These are phyloP conservation scores for Colletotrichum somersetense DNA, from an alignment of 2,329 filamentous ascomycete species.

Conservation along the genomic window DNA sequence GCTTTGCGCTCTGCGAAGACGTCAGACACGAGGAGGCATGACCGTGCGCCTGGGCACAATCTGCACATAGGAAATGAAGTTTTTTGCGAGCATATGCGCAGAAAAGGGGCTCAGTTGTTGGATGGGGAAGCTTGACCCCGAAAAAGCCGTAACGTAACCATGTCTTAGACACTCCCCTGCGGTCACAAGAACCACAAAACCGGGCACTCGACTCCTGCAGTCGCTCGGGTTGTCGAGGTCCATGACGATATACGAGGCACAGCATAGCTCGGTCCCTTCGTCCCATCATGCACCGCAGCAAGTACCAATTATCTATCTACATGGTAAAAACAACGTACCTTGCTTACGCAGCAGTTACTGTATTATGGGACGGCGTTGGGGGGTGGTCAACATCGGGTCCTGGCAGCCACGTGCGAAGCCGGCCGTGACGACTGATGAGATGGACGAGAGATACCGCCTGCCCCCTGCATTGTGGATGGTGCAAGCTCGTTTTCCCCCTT, in stretches of 20 bases:
- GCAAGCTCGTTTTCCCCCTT: slow-evolving; percentile 25
- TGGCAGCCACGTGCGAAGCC: slow-evolving; percentile 48
- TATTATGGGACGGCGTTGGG: slow-evolving; percentile 38
- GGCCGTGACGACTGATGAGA: slow-evolving; percentile 35
- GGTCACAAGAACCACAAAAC: slow-evolving; percentile 1
- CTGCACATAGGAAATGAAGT: slow-evolving; percentile 27
- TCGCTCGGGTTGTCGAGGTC: not conserved
- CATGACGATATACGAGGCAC: slow-evolving; percentile 33
- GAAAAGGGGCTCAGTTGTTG: slow-evolving; percentile 20
- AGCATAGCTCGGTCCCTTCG: slow-evolving; percentile 12
- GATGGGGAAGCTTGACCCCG: not conserved
- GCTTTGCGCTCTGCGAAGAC: not conserved
- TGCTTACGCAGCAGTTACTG: not conserved
- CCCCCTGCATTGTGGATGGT: slow-evolving; percentile 35
- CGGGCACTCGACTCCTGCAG: not conserved
- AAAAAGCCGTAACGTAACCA: not conserved
- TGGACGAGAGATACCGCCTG: slow-evolving; percentile 31
- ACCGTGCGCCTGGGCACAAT: slow-evolving; percentile 10
- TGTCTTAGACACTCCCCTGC: not conserved
- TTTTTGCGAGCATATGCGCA: slow-evolving; percentile 2
- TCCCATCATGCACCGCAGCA: not conserved
- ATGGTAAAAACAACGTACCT: slow-evolving; percentile 15
- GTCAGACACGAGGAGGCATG: slow-evolving; percentile 2
- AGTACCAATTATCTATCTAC: not conserved
- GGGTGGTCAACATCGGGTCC: slow-evolving; percentile 44